These are phyloP conservation scores for Diaporthe helianthi DNA, from an alignment of 2,329 filamentous ascomycete genomes.

Conservation along the genomic window DNA sequence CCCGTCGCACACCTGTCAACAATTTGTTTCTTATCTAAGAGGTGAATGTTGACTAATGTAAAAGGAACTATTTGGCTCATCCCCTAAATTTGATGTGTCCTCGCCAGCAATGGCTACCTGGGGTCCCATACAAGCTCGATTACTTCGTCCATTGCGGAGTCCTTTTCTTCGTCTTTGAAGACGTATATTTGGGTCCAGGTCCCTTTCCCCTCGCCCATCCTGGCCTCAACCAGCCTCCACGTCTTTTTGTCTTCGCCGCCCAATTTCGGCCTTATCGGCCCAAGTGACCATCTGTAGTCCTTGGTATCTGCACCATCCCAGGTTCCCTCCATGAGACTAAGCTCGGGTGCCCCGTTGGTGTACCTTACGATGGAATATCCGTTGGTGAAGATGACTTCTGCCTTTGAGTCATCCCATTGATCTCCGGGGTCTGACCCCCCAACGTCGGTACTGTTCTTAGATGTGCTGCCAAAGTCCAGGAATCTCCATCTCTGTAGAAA, in stretches of 20 bases:
- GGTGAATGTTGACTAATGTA: too few relatives aligned
- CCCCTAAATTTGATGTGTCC: too few relatives aligned
- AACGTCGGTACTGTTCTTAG: not conserved
- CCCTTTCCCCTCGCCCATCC: constrained; percentile 43
- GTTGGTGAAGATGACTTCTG: constrained; percentile 55
- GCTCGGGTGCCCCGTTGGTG: constrained; percentile 43
- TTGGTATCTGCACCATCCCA: constrained; percentile 46
- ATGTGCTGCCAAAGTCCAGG: constrained; percentile 40
- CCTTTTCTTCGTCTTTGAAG: constrained; percentile 50
- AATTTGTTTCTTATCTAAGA: too few relatives aligned
- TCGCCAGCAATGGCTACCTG: not conserved
- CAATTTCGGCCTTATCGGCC: constrained; percentile 53
- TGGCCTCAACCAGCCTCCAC: constrained; percentile 54
- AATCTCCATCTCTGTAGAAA: constrained; percentile 63
- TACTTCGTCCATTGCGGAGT: constrained; percentile 50
- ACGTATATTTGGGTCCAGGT: constrained; percentile 59
- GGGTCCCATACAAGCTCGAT: constrained; percentile 55
- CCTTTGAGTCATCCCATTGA: not conserved
- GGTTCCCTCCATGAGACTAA: constrained; percentile 57
- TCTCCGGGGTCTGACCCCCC: not conserved
- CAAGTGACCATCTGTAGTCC: constrained; percentile 60
- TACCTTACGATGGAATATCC: constrained; percentile 65
- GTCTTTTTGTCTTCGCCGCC: constrained; percentile 55
- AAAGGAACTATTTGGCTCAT: too few relatives aligned
- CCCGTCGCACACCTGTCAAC: too few relatives aligned